phyloP scores from a whole-genome alignment of 2,329 filamentous ascomycete genomes.

The Gremmenia infestans region DNA sequence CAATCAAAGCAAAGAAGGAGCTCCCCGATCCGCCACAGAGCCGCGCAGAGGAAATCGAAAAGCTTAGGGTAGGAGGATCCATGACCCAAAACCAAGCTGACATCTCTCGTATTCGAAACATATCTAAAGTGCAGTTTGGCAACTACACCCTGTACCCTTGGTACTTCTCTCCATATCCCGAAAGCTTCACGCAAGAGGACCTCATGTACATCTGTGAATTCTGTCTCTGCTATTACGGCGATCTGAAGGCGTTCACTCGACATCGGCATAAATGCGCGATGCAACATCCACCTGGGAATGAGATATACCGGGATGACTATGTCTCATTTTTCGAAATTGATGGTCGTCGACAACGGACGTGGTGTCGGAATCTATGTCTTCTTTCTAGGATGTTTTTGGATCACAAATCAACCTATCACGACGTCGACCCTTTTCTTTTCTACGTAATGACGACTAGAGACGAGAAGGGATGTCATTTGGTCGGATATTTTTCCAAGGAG shows the following conservation, averaged over 20 bases:
- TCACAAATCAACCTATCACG: conserved; percentile 98
- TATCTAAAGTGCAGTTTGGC: conserved; percentile 92
- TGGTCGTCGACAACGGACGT: conserved; percentile 86
- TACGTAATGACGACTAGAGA: conserved; percentile 94
- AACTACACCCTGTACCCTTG: conserved; percentile 89
- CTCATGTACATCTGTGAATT: conserved; percentile 97
- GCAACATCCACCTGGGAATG: conserved; percentile 91
- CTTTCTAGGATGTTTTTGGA: conserved; percentile 95
- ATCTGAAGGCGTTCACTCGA: conserved; percentile 73
- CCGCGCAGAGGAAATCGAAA: conserved; percentile 91
- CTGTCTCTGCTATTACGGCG: conserved; percentile 85
- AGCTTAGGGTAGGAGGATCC: conserved; percentile 85
- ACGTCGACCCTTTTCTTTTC: conserved; percentile 98
- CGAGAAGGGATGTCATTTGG: conserved; percentile 85
- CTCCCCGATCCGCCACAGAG: conserved; percentile 47
- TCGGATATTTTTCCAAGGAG: conserved; percentile 99
- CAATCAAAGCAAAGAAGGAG: conserved; percentile 31
- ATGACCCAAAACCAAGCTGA: conserved; percentile 99
- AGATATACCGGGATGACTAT: conserved; percentile 92
- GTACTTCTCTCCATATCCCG: conserved; percentile 98
- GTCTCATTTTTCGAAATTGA: conserved; percentile 98
- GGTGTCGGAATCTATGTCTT: conserved; percentile 93
- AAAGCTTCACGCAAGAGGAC: conserved; percentile 81
- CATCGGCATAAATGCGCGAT: conserved; percentile 88
- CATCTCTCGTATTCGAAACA: conserved; percentile 90